These are phyloP conservation scores for Termitomyces heimii DNA, from an alignment of 768 basidiomycete species.

Conservation along the genomic window DNA sequence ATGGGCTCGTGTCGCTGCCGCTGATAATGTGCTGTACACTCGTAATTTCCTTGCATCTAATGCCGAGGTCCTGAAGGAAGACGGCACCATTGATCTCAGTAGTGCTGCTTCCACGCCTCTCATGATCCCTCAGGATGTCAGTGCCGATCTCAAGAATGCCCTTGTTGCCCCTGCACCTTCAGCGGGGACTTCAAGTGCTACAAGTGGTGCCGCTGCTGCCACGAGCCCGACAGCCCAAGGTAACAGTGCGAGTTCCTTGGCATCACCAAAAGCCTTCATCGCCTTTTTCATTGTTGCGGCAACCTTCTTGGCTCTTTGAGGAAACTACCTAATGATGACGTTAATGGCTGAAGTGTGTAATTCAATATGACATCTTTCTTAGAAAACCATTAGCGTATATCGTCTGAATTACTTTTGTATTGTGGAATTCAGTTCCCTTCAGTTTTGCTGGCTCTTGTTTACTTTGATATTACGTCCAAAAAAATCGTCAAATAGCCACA, in stretches of 20 bases:
- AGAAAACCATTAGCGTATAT: conserved; percentile 27
- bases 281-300: conserved; percentile 39
- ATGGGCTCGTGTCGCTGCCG: conserved; percentile 43
- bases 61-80: conserved; percentile 42
- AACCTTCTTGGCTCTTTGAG: conserved; percentile 46
- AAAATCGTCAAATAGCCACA: conserved; percentile 2
- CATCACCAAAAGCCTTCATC: conserved; percentile 44
- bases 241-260: conserved; percentile 41
- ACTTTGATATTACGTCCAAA: conserved; percentile 8
- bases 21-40: conserved; percentile 54
- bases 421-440: conserved; percentile 14
- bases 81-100: conserved; percentile 49
- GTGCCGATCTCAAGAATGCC: conserved; percentile 35
- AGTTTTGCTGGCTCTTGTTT: conserved; percentile 18
- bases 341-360: conserved; percentile 13
- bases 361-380: conserved; percentile 15
- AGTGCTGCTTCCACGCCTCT: conserved; percentile 37
- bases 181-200: conserved; percentile 14
- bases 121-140: conserved; percentile 57
- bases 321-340: not conserved
- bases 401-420: conserved; percentile 8
- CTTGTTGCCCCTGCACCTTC: conserved; percentile 16
- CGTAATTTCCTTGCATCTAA: conserved; percentile 40
- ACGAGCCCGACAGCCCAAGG: conserved; percentile 26
- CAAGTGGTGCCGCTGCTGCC: conserved; percentile 15